These are phyloP conservation scores for Cladophialophora psammophila DNA, from an alignment of 2,329 filamentous ascomycete species.

Conservation along the genomic window DNA sequence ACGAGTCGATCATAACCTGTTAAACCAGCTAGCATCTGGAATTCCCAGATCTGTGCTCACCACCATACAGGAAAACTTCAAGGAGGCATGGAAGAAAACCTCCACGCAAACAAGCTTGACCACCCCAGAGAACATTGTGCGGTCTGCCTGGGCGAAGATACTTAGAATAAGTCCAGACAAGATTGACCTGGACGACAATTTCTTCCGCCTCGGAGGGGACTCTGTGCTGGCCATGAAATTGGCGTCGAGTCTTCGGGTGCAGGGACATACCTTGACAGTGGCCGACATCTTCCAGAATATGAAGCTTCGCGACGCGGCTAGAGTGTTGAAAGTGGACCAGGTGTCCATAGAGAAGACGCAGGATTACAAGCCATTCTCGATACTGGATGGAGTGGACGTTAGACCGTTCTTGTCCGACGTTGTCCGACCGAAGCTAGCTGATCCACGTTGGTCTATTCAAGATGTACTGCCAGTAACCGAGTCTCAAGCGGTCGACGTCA, in stretches of 20 bases:
- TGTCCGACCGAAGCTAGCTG: constrained; percentile 61
- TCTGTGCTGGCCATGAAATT: constrained; percentile 44
- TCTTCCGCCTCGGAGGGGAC: constrained; percentile 45
- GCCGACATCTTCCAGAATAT: constrained; percentile 46
- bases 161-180: constrained; percentile 51
- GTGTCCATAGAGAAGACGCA: constrained; percentile 32
- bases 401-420: constrained; percentile 56
- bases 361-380: constrained; percentile 58
- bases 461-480: constrained; percentile 67
- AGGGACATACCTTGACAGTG: constrained; percentile 40
- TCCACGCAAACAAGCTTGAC: constrained; percentile 45
- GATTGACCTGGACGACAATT: constrained; percentile 41
- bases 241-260: constrained; percentile 35
- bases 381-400: constrained; percentile 53
- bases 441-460: constrained; percentile 59
- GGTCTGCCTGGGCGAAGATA: constrained; percentile 17
- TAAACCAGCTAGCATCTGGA: constrained; percentile 50
- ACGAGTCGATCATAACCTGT: constrained; percentile 46
- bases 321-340: constrained; percentile 33
- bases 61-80: constrained; percentile 31
- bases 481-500: constrained; percentile 66
- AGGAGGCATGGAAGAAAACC: constrained; percentile 47
- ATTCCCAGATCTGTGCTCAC: constrained; percentile 43
- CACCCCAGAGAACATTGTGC: constrained; percentile 43
- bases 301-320: constrained; percentile 61